Evolutionary conservation across 352 stramenopile genomes (phyloP).

Genomic region (Globisporangium viniferum): DNA sequence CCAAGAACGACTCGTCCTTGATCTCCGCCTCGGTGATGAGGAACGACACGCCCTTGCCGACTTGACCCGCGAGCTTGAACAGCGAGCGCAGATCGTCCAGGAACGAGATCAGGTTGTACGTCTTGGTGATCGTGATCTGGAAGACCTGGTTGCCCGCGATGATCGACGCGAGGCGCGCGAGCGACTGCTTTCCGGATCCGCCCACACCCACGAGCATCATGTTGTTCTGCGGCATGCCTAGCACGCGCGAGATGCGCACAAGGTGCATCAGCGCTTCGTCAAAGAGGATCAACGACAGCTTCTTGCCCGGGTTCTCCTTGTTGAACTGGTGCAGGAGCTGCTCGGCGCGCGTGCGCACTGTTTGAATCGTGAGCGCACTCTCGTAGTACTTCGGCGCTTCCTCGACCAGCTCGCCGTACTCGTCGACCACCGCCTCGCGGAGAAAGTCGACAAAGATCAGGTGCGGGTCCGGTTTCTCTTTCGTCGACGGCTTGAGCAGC

Average conservation of each 20-base stretch:
- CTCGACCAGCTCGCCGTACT: slow-evolving; percentile 74
- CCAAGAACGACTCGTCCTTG: slow-evolving; percentile 89
- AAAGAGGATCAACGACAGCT: slow-evolving; percentile 87
- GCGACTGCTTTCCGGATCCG: slow-evolving; percentile 85
- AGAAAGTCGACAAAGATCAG: slow-evolving; percentile 86
- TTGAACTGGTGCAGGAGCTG: slow-evolving; percentile 78
- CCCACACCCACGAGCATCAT: slow-evolving; percentile 91
- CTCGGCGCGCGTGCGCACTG: slow-evolving; percentile 54
- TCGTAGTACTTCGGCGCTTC: slow-evolving; percentile 87
- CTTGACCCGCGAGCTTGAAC: slow-evolving; percentile 82
- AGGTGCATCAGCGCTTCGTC: slow-evolving; percentile 88
- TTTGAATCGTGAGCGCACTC: slow-evolving; percentile 37
- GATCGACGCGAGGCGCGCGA: slow-evolving; percentile 76
- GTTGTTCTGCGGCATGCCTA: slow-evolving; percentile 81
- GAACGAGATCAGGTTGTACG: slow-evolving; percentile 82
- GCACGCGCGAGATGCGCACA: slow-evolving; percentile 73
- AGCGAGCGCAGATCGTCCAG: slow-evolving; percentile 83
- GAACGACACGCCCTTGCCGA: slow-evolving; percentile 79
- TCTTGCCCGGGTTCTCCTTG: slow-evolving; percentile 62
- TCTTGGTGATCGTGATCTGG: slow-evolving; percentile 87
- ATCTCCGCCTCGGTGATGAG: slow-evolving; percentile 88
- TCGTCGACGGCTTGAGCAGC: slow-evolving; percentile 28
- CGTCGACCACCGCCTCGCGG: slow-evolving; percentile 73
- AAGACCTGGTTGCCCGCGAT: slow-evolving; percentile 77
- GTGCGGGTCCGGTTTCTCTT: slow-evolving; percentile 19